These are phyloP conservation scores for Atkinsonella hypoxylon DNA, from an alignment of 2,329 filamentous ascomycete genomes.

Conservation along the genomic window DNA sequence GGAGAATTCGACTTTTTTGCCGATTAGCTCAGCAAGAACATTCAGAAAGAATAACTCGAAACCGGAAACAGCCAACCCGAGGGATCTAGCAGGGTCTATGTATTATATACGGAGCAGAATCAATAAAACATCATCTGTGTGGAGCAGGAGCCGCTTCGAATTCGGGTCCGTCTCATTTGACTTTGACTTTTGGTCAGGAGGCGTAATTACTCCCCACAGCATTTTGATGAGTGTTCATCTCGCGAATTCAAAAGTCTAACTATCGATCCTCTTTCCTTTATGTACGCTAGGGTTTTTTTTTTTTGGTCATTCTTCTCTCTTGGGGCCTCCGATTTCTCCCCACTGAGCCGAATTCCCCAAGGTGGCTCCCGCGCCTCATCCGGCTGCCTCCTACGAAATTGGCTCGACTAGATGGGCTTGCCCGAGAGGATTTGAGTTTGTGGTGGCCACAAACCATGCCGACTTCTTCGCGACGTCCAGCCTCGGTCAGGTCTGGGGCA, in stretches of 20 bases:
- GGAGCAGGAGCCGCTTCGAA: background rate
- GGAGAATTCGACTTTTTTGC: no score
- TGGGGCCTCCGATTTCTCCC: background rate
- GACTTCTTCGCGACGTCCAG: background rate
- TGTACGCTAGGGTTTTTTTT: no score
- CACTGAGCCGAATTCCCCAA: background rate
- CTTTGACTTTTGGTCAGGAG: background rate
- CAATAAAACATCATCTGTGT: background rate
- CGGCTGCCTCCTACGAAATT: background rate
- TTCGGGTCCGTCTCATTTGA: conserved; percentile 3
- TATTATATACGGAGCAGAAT: background rate
- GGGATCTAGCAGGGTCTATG: background rate
- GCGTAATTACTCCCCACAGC: background rate
- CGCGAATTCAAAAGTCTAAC: background rate
- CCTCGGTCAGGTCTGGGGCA: background rate
- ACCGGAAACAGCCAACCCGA: background rate
- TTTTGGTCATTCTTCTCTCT: no score
- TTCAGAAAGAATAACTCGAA: background rate
- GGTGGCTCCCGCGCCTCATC: background rate
- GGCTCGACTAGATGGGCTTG: background rate
- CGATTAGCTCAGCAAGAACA: no score
- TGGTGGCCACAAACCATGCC: background rate
- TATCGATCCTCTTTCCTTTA: background rate
- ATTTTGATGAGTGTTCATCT: background rate
- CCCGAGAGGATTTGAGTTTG: background rate